Conservation (phyloP, 108 stramenopile species). For the Discostella stelligeroides region DNA sequence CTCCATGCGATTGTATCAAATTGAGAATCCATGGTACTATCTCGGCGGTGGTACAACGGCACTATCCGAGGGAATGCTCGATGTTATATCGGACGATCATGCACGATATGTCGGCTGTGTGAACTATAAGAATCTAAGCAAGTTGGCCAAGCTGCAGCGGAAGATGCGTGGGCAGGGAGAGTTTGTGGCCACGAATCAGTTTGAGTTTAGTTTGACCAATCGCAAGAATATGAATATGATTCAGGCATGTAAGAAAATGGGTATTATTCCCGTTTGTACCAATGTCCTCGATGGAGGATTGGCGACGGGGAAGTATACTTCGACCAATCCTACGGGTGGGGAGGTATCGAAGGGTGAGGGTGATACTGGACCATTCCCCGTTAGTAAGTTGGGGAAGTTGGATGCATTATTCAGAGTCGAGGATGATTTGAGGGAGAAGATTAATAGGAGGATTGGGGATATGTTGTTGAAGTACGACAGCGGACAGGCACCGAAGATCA, state of each 20-base stretch:
- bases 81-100: conserved; percentile 47
- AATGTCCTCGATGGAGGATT: conserved; percentile 81
- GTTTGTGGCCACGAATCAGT: conserved; percentile 56
- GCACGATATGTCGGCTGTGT: conserved; percentile 47
- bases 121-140: conserved; percentile 41
- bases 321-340: conserved; percentile 83
- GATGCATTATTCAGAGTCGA: conserved; percentile 66
- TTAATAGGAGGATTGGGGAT: conserved; percentile 55
- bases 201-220: conserved; percentile 85
- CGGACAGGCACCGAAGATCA: conserved; percentile 65
- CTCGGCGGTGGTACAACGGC: conserved; percentile 71
- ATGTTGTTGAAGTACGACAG: conserved; percentile 35
- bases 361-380: conserved; percentile 55
- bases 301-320: conserved; percentile 77
- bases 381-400: conserved; percentile 68
- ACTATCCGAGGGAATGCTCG: conserved; percentile 46
- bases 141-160: conserved; percentile 42
- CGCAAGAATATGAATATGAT: conserved; percentile 68
- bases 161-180: conserved; percentile 33
- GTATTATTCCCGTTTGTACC: conserved; percentile 73
- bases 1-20: conserved; percentile 62
- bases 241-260: conserved; percentile 74
- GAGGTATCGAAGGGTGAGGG: conserved; percentile 53
- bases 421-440: conserved; percentile 62
- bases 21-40: conserved; percentile 56